phyloP scores from a whole-genome alignment of 306 rosid genomes.

The Acacia acuminata region DNA sequence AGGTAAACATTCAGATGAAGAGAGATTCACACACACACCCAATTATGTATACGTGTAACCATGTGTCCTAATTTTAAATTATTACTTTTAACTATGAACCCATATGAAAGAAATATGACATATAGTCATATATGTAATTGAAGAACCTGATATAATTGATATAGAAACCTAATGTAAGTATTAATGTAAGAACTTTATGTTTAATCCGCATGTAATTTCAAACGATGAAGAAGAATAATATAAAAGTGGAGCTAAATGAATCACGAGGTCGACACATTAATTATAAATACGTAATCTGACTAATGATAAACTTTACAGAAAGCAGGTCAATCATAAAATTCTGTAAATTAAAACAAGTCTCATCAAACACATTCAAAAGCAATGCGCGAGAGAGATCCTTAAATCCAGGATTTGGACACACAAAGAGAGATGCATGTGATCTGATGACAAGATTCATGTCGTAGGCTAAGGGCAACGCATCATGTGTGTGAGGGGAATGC shows the following conservation, averaged over 20 bases:
- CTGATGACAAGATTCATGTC: constrained; percentile 28
- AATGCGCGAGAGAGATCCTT: not conserved
- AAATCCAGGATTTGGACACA: not conserved
- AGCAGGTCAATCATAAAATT: not conserved
- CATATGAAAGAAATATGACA: too few species aligned
- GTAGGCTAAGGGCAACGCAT: constrained; percentile 13
- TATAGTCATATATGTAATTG: too few species aligned
- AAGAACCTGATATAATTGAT: too few species aligned
- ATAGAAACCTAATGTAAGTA: too few species aligned
- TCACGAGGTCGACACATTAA: not conserved
- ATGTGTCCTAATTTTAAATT: too few species aligned
- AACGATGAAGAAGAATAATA: not conserved
- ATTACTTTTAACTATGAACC: too few species aligned
- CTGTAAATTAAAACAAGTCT: not conserved
- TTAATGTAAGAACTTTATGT: too few species aligned
- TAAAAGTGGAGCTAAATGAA: not conserved
- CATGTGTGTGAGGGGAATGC: constrained; percentile 14
- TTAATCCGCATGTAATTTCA: too few species aligned
- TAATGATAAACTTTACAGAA: not conserved
- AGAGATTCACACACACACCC: not conserved
- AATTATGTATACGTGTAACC: too few species aligned
- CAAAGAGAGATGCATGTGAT: constrained; percentile 10
- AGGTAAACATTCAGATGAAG: not conserved
- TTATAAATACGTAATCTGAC: not conserved
- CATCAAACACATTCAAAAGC: not conserved